phyloP scores from a whole-genome alignment of 345 rosid species.

The Fremontodendron californicum region DNA sequence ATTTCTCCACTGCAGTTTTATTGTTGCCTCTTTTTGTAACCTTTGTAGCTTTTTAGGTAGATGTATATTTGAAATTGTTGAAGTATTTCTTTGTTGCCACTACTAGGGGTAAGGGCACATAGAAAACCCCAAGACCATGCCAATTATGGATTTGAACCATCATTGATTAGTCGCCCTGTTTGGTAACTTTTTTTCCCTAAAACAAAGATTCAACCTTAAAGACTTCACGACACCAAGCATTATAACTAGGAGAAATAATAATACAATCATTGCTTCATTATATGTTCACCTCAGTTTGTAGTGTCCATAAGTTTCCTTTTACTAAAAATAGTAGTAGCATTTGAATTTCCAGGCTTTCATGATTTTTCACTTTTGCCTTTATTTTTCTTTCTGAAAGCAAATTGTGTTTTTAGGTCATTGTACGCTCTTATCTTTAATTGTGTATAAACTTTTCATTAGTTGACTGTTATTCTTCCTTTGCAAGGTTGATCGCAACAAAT shows the following conservation, averaged over 20 bases:
- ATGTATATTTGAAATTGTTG: not conserved
- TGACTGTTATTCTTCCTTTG: slow-evolving; percentile 17
- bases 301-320: not conserved
- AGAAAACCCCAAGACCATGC: not conserved
- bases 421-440: not conserved
- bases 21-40: not conserved
- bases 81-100: slow-evolving; percentile 2
- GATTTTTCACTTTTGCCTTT: not conserved
- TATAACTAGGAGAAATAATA: not conserved
- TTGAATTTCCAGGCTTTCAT: not conserved
- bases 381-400: not conserved
- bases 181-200: not conserved
- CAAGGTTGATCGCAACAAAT: slow-evolving; percentile 70
- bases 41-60: not conserved
- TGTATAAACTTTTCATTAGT: not conserved
- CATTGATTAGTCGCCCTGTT: no score
- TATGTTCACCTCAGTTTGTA: not conserved
- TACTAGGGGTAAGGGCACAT: not conserved
- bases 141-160: not conserved
- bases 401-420: not conserved
- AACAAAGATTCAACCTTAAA: not conserved
- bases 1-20: not conserved
- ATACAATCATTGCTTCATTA: not conserved
- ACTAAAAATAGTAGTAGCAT: not conserved
- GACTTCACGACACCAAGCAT: not conserved